These are phyloP conservation scores for Solanum hybrid DNA, from an alignment of 305 asterid genomes.

Conservation along the genomic window DNA sequence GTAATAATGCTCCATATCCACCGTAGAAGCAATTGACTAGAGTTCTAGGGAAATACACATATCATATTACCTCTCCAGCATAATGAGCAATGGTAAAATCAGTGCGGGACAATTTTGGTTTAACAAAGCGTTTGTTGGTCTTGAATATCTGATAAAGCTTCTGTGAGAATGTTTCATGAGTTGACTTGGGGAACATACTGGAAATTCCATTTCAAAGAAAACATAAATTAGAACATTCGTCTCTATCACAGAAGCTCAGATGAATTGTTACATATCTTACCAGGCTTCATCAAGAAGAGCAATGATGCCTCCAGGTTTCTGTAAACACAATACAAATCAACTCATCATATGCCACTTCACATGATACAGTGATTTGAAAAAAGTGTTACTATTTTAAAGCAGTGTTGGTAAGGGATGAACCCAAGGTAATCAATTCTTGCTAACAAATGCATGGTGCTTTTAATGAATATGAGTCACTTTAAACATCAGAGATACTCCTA, in stretches of 20 bases:
- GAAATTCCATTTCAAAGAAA: constrained; percentile 19
- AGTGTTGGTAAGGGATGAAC: background rate
- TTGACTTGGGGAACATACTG: constrained; percentile 99
- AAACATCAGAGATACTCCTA: background rate
- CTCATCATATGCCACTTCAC: background rate
- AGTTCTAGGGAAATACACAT: constrained; percentile 6
- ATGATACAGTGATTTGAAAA: background rate
- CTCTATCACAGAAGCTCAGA: background rate
- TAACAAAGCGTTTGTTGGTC: constrained; percentile 73
- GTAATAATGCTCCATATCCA: constrained; percentile 9
- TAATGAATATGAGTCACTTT: background rate
- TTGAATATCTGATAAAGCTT: constrained; percentile 93
- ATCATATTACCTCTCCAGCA: constrained; percentile 87
- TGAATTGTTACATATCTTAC: constrained; percentile 24
- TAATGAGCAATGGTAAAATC: constrained; percentile 88
- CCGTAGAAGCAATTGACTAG: constrained; percentile 7
- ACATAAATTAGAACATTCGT: constrained; percentile 3
- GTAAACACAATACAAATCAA: constrained; percentile 18
- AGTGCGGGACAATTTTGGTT: constrained; percentile 86
- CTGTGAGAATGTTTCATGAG: constrained; percentile 82
- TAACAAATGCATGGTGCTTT: background rate
- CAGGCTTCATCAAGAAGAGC: constrained; percentile 99
- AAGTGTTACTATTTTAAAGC: background rate
- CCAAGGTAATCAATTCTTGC: background rate
- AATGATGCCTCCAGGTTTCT: constrained; percentile 97